These are phyloP conservation scores for Penicillium sclerotiorum DNA, from an alignment of 2,329 filamentous ascomycete genomes.

Conservation along the genomic window DNA sequence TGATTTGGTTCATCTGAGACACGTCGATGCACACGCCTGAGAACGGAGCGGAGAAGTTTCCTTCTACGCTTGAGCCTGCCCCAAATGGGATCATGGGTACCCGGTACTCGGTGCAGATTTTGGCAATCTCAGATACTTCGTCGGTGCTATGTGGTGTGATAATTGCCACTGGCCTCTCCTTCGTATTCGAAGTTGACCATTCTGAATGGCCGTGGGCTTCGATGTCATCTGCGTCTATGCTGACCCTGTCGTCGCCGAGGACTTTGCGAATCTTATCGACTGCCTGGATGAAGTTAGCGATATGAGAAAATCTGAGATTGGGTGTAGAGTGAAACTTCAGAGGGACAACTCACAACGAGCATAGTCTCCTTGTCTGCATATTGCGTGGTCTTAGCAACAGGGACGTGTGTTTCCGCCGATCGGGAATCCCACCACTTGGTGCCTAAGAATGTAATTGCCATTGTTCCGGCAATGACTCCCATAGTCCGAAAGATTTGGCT, in stretches of 20 bases:
- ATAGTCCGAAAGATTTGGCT: not conserved
- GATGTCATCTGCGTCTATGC: conserved; percentile 63
- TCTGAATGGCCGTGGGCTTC: conserved; percentile 66
- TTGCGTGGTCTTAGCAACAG: conserved; percentile 48
- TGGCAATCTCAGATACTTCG: conserved; percentile 63
- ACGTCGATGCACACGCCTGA: conserved; percentile 88
- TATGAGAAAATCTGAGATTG: not conserved
- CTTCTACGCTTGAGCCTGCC: conserved; percentile 80
- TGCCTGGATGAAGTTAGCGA: conserved; percentile 42
- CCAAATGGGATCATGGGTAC: conserved; percentile 83
- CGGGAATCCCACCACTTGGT: not conserved
- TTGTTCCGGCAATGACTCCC: not conserved
- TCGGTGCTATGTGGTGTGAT: conserved; percentile 63
- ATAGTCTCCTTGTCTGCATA: conserved; percentile 53
- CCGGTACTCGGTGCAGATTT: conserved; percentile 72
- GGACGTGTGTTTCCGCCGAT: not conserved
- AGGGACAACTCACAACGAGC: not conserved
- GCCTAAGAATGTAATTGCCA: not conserved
- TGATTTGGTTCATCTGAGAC: conserved; percentile 76
- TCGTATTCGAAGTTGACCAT: conserved; percentile 67
- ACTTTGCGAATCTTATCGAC: not conserved
- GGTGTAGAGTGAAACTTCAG: not conserved
- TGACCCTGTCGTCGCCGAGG: conserved; percentile 55
- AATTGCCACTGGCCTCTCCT: conserved; percentile 62
- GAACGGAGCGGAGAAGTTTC: conserved; percentile 80